phyloP scores from a whole-genome alignment of 78 protist genomes.

The Diacronema lutheri region DNA sequence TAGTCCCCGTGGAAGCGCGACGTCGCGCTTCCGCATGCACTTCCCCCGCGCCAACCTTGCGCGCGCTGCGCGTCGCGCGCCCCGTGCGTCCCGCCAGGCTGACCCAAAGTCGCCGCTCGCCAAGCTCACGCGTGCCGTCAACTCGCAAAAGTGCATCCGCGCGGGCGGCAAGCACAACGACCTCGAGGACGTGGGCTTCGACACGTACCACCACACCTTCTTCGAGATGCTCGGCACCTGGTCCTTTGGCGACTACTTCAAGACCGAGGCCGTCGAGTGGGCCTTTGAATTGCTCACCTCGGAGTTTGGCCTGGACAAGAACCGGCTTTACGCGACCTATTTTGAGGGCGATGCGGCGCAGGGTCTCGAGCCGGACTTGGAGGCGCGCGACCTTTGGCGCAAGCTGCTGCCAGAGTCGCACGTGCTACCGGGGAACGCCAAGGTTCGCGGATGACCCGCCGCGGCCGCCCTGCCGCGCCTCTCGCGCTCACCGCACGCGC shows the following conservation, averaged over 20 bases:
- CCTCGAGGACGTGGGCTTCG: slow-evolving; percentile 92
- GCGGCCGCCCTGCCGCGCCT: no score
- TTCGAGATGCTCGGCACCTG: slow-evolving; percentile 96
- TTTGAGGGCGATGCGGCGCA: slow-evolving; percentile 82
- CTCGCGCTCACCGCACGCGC: no score
- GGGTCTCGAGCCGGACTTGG: slow-evolving; percentile 79
- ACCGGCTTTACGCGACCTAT: slow-evolving; percentile 92
- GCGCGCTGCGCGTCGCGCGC: no score
- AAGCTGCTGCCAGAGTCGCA: slow-evolving; percentile 77
- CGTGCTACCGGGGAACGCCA: slow-evolving; percentile 71
- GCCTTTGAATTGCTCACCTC: slow-evolving; percentile 91
- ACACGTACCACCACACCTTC: slow-evolving; percentile 97
- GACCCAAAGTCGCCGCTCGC: slow-evolving; percentile 81
- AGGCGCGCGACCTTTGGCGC: slow-evolving; percentile 89
- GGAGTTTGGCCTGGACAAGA: slow-evolving; percentile 73
- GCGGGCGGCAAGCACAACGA: slow-evolving; percentile 99
- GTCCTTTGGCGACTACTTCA: slow-evolving; percentile 95
- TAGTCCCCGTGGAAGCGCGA: no score
- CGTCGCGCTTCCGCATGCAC: no score
- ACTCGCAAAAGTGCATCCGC: slow-evolving; percentile 98
- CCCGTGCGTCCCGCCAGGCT: no score
- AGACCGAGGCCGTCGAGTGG: slow-evolving; percentile 90
- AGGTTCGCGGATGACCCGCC: no score
- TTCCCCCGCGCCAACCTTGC: no score
- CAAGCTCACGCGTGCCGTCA: slow-evolving; percentile 82